Percentiles rank a stretch among this genome's conserved stretches.
Evolutionary conservation across 345 rosid genomes (phyloP).

Genomic region (Lepidium africanum): DNA sequence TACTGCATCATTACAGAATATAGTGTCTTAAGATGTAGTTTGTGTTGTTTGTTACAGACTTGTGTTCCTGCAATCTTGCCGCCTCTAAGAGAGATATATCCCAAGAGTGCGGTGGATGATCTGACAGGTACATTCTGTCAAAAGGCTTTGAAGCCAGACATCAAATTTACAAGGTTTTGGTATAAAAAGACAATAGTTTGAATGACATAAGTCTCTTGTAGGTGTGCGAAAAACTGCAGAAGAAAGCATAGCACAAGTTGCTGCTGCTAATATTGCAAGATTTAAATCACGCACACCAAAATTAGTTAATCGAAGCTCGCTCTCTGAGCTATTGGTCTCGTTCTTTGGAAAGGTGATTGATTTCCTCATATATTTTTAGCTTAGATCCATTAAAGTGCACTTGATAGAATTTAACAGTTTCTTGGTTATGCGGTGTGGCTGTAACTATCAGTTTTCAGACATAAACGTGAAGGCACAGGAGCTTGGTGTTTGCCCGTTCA

Average conservation of each 20-base stretch:
- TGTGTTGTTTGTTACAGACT: slow-evolving; percentile 47
- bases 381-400: not conserved
- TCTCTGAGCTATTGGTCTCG: slow-evolving; percentile 68
- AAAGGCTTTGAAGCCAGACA: not conserved
- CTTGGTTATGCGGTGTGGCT: not conserved
- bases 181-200: not conserved
- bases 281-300: slow-evolving; percentile 40
- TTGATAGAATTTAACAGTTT: not conserved
- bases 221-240: slow-evolving; percentile 68
- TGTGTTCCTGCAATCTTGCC: slow-evolving; percentile 86
- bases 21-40: not conserved
- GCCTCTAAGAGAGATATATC: slow-evolving; percentile 69
- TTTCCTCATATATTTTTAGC: not conserved
- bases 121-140: slow-evolving; percentile 48
- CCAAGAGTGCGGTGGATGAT: slow-evolving; percentile 55
- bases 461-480: slow-evolving; percentile 41
- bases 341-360: slow-evolving; percentile 62
- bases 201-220: slow-evolving; percentile 25
- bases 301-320: slow-evolving; percentile 47
- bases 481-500: slow-evolving; percentile 69
- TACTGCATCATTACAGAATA: not conserved
- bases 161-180: not conserved
- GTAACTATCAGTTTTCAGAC: slow-evolving; percentile 48
- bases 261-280: slow-evolving; percentile 44
- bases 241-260: slow-evolving; percentile 40